phyloP scores from a whole-genome alignment of 2,329 filamentous ascomycete species.

The Tothia fuscella region DNA sequence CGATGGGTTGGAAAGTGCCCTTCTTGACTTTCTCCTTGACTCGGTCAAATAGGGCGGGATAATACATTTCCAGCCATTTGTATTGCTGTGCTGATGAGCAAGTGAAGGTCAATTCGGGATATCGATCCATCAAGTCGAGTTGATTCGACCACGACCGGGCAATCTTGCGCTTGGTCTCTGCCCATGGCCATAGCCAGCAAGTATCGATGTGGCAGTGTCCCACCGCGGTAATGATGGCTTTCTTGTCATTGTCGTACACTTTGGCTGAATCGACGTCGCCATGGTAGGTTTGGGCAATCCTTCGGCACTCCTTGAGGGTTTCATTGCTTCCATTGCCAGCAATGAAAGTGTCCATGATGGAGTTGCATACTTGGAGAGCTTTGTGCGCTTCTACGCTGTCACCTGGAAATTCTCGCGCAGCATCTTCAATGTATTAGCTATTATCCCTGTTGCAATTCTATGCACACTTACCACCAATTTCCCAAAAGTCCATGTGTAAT shows the following conservation, averaged over 20 bases:
- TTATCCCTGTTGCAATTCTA: neutral
- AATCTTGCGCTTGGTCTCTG: constrained; percentile 93
- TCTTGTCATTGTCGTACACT: constrained; percentile 66
- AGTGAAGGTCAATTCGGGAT: constrained; percentile 85
- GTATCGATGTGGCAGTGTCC: constrained; percentile 97
- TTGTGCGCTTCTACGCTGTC: constrained; percentile 84
- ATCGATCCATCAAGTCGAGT: constrained; percentile 87
- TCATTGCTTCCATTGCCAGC: constrained; percentile 59
- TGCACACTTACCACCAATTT: constrained; percentile 48
- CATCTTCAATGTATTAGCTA: constrained; percentile 42
- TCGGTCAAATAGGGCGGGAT: constrained; percentile 77
- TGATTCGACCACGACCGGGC: constrained; percentile 94
- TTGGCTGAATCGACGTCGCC: constrained; percentile 72
- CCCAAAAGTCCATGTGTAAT: constrained; percentile 88
- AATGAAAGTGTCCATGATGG: constrained; percentile 84
- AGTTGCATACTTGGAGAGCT: constrained; percentile 70
- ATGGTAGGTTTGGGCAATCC: constrained; percentile 73
- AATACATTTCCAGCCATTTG: constrained; percentile 89
- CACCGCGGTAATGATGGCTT: constrained; percentile 73
- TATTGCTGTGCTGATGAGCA: constrained; percentile 94
- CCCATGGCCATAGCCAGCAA: constrained; percentile 98
- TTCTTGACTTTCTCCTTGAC: constrained; percentile 86
- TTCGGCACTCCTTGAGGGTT: constrained; percentile 65
- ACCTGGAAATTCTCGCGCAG: constrained; percentile 76
- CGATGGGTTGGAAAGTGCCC: constrained; percentile 86